Base-by-base conservation (phyloP, 23 red algal genomes). In the Chondrus crispus region DNA sequence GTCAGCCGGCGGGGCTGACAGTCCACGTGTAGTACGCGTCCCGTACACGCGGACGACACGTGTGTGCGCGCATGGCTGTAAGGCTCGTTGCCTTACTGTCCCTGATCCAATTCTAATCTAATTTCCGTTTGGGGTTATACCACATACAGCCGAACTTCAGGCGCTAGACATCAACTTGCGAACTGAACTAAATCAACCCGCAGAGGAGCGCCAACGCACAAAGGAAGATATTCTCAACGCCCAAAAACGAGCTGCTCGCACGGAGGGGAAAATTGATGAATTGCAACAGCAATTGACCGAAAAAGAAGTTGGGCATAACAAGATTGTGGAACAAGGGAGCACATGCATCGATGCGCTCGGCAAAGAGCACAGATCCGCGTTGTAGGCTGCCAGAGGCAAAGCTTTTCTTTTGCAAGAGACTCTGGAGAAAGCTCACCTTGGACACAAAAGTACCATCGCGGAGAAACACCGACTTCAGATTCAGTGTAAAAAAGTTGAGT, bases 171-270 rank as follows among this genome's bases (percentile, higher is more conserved):
- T 90, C 18, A 44, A 69, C 37, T 39, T 90, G 62, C 87, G 87
- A 39, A 90, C 87, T 13, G 54, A 79, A 51, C 71, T 90, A 5
- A 50, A 42, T 28, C 51, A 80, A 9, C 37, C 32, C 3, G 69
- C 69, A 29, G 22, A 79, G 50, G 40, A 62, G 36, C 74, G 62
- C 14, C 55, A 37, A n/a, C 53, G 62, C 8, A 46, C 57, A 11
- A 90, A 90, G 39, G 39, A 79, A 64, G n/a, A 45, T 11, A 62
- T 57, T 36, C 87, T 79, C 7, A 49, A 38, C 7, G 74, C 72
- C 5, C 69, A 69, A 41, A 69, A 90, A 90, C 87, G 87, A 37
- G 87, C 87, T 46, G 87, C 87, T 12, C 43, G 70, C 32, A 73
- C 87, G 24, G 87, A 90, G 32, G 87, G 69, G 10, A 45, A 64